phyloP scores from a whole-genome alignment of 176 grass and related monocot genomes.

The Musa beccarii region DNA sequence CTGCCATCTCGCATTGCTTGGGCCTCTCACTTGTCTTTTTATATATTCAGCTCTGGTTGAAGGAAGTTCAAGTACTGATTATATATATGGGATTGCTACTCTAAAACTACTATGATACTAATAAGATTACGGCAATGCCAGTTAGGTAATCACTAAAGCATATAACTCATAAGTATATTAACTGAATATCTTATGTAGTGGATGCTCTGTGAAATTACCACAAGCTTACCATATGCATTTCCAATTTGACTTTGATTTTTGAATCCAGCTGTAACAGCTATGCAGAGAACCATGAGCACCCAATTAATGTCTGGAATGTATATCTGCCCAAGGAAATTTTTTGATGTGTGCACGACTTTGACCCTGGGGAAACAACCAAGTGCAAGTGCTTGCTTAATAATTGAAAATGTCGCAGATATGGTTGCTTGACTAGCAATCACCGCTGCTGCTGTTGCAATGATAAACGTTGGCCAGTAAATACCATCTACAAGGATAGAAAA shows the following conservation, averaged over 20 bases:
- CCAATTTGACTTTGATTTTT: slow-evolving; percentile 93
- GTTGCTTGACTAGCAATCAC: slow-evolving; percentile 88
- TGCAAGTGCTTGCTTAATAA: slow-evolving; percentile 89
- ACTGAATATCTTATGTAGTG: background rate
- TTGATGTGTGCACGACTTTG: slow-evolving; percentile 88
- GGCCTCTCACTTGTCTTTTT: too few species aligned
- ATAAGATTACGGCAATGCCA: too few species aligned
- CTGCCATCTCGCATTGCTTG: too few species aligned
- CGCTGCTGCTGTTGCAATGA: slow-evolving; percentile 75
- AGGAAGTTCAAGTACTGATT: too few species aligned
- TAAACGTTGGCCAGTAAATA: slow-evolving; percentile 91
- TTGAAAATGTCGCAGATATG: slow-evolving; percentile 92
- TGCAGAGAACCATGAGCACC: slow-evolving; percentile 71
- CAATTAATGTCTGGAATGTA: slow-evolving; percentile 98
- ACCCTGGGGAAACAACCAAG: slow-evolving; percentile 86
- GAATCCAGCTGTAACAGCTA: slow-evolving; percentile 89
- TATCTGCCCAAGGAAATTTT: slow-evolving; percentile 93
- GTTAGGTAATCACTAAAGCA: too few species aligned
- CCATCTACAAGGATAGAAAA: slow-evolving; percentile 43
- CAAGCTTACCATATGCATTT: slow-evolving; percentile 69
- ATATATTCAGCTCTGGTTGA: too few species aligned
- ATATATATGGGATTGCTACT: too few species aligned
- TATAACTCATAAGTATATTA: background rate
- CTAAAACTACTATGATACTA: too few species aligned
- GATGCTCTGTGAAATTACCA: background rate